Conservation (phyloP, 2,329 filamentous ascomycete species). For the Clonostachys rosea region DNA sequence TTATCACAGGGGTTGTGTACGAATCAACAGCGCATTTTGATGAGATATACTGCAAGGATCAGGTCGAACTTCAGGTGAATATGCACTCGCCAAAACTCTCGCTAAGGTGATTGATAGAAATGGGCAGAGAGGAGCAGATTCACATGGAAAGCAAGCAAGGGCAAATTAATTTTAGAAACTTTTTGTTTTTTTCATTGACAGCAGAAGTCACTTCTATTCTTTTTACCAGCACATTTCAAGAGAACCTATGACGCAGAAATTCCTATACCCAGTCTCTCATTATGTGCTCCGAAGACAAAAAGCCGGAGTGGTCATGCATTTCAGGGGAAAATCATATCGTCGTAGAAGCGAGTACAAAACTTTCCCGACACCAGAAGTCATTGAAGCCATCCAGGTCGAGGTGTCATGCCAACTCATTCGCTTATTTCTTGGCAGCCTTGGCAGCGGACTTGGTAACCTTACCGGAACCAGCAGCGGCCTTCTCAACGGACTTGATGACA, state of each 20-base stretch:
- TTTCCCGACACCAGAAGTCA: constrained; percentile 15
- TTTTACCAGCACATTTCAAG: constrained; percentile 40
- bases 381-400: constrained; percentile 15
- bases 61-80: too few relatives aligned
- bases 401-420: constrained; percentile 11
- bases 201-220: constrained; percentile 25
- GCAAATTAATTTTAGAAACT: not conserved
- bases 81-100: too few relatives aligned
- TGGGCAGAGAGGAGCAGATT: too few relatives aligned
- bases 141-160: not conserved
- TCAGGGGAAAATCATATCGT: constrained; percentile 35
- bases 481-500: constrained; percentile 88
- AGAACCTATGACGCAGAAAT: constrained; percentile 12
- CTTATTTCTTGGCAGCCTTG: constrained; percentile 74
- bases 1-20: too few relatives aligned
- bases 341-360: constrained; percentile 38
- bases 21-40: too few relatives aligned
- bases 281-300: constrained; percentile 33
- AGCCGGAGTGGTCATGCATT: constrained; percentile 34
- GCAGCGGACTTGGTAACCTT: constrained; percentile 71
- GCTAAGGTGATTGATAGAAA: too few relatives aligned
- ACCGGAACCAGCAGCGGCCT: constrained; percentile 49
- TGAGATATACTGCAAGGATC: not conserved
- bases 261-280: constrained; percentile 10
- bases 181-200: constrained; percentile 1